A percentile compares a stretch with the other conserved stretches of the same genome.
Conservation (phyloP, 192 early-diverging fungal genomes). For the Linnemannia exigua region DNA sequence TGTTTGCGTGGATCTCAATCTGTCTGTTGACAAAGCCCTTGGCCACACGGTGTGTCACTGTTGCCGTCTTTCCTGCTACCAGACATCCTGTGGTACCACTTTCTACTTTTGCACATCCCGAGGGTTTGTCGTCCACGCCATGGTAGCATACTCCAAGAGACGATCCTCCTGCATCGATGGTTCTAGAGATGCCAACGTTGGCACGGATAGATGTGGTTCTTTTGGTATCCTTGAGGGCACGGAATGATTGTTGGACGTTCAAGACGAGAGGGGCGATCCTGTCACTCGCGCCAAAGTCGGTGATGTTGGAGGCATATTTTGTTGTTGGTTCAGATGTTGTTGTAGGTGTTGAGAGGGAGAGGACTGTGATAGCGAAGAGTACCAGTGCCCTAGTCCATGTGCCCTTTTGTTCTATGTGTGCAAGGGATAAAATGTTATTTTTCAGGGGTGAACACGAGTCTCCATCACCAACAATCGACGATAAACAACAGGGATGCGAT, state of each 20-base stretch:
- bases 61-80: neutral
- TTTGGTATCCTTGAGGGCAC: neutral
- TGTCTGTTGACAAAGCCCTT: constrained; percentile 2
- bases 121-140: neutral
- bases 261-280: neutral
- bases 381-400: neutral
- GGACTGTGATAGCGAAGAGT: neutral
- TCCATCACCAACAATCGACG: neutral
- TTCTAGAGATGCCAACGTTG: neutral
- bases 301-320: neutral
- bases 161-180: neutral
- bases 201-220: neutral
- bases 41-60: neutral
- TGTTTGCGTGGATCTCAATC: constrained; percentile 2
- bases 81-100: neutral
- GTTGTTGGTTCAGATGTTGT: neutral
- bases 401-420: neutral
- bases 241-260: neutral
- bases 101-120: neutral
- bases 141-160: neutral
- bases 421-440: neutral
- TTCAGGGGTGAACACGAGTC: neutral
- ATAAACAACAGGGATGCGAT: neutral
- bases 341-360: neutral
- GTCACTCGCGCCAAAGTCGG: neutral